Conservation (phyloP, 441 rosid genomes). For the Jatropha multifida region DNA sequence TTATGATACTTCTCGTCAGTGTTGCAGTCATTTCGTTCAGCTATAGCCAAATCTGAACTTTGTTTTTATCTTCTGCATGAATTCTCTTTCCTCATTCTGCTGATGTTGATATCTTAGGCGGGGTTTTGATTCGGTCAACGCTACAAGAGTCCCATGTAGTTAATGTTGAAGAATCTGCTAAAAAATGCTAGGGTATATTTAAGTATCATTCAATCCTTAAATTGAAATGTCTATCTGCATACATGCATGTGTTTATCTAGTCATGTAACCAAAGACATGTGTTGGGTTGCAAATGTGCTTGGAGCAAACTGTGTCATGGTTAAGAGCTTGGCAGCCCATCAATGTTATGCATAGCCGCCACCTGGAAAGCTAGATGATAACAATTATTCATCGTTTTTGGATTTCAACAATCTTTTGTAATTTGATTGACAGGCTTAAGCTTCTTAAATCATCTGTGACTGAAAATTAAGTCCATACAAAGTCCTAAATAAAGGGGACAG, state of each 20-base stretch:
- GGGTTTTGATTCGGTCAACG: background rate
- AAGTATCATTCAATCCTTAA: background rate
- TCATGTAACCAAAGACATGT: background rate
- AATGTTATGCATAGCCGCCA: conserved; percentile 3
- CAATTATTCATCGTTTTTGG: background rate
- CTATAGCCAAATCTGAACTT: background rate
- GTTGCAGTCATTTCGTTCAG: background rate
- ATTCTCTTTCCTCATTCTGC: background rate
- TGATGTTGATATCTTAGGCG: background rate
- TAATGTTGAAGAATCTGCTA: background rate
- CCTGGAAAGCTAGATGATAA: conserved; percentile 5
- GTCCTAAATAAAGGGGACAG: background rate
- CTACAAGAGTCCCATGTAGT: background rate
- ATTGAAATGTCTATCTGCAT: background rate
- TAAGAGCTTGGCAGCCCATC: background rate
- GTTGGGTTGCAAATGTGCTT: background rate
- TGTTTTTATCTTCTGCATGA: background rate
- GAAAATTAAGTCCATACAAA: background rate
- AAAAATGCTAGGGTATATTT: background rate
- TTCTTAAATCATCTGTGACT: background rate
- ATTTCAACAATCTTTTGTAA: background rate
- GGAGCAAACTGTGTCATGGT: background rate
- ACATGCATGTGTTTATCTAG: background rate
- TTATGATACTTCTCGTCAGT: background rate
- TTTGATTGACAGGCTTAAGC: background rate